Percentiles rank a stretch among this genome's conserved stretches.
Evolutionary conservation across 768 basidiomycete genomes (phyloP).

Genomic region (Auricularia heimuer): DNA sequence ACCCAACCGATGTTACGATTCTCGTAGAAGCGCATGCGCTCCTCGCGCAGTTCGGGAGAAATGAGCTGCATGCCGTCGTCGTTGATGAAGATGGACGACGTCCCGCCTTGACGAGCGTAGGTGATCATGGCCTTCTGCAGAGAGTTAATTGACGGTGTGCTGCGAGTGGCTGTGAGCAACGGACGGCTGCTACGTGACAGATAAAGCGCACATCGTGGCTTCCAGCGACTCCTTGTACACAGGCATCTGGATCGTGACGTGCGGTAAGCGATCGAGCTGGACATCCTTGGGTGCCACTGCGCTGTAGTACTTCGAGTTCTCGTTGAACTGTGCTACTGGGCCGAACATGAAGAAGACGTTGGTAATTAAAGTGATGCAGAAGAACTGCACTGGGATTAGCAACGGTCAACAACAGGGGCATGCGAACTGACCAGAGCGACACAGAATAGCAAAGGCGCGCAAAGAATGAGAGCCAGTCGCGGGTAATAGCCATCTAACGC

Average conservation of each 20-base stretch:
- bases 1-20: slow-evolving; percentile 22
- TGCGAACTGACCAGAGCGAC: slow-evolving; percentile 36
- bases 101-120: slow-evolving; percentile 31
- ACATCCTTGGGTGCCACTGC: slow-evolving; percentile 5
- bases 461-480: slow-evolving; percentile 57
- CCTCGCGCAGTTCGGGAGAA: slow-evolving; percentile 16
- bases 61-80: slow-evolving; percentile 31
- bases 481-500: slow-evolving; percentile 50
- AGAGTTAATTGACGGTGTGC: slow-evolving; percentile 17
- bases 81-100: slow-evolving; percentile 26
- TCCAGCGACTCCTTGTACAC: slow-evolving; percentile 20
- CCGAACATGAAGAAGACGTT: slow-evolving; percentile 34
- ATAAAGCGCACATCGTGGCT: slow-evolving; percentile 6
- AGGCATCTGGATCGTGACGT: slow-evolving; percentile 16
- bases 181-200: background rate
- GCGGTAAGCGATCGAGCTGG: slow-evolving; percentile 6
- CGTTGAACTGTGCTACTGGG: slow-evolving; percentile 68
- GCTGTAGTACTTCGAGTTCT: slow-evolving; percentile 19
- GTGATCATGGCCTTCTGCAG: slow-evolving; percentile 27
- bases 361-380: slow-evolving; percentile 10
- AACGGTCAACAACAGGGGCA: background rate
- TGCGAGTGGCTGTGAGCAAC: slow-evolving; percentile 11
- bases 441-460: slow-evolving; percentile 65
- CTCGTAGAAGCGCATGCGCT: slow-evolving; percentile 23
- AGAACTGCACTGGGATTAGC: slow-evolving; percentile 6